Evolutionary conservation across 1,139 yeast genomes (phyloP), one percentile per base, ranked within the genome.

Genomic region (Zygoascus meyerae): DNA sequence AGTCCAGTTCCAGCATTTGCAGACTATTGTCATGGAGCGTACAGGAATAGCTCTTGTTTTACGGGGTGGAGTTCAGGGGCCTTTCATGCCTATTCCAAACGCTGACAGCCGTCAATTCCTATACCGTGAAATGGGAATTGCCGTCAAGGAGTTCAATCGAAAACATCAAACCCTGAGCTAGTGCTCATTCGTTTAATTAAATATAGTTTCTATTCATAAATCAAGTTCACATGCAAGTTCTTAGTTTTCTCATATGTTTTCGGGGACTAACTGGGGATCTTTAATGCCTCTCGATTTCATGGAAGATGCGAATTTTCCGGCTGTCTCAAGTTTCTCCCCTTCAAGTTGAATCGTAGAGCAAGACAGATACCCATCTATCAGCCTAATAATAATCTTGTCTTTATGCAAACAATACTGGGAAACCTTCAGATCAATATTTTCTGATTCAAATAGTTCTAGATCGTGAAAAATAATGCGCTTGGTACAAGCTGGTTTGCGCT

Each of bases 21-120:
- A 74, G 54, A 71, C 86, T 1, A 83, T 92, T 39, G 77, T 86
- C 0, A 75, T 86, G 60, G 96, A 86, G 56, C 72, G 81, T 31
- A 81, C 90, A 0, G 98, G 98, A 0, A 76, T 92, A 21, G 77
- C 79, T 42, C 72, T 92, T 48, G 78, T 75, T 5, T 70, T 84
- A 54, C 78, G 82, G 58, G 72, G 74, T 6, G 75, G 73, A 34
- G 74, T 73, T 42, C 77, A 75, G 38, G 92, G 92, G 1, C 80
- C 81, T 34, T 89, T 92, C 62, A 78, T 92, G 45, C 95, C 97
- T 1, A 73, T 90, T 35, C 80, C 86, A 0, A 95, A 86, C 49
- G 71, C 73, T 40, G 67, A 75, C 6, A 80, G 82, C 50, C 73
- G 92, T 55, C 71, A 73, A 49, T 83, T 78, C 64, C 67, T 92